phyloP scores from a whole-genome alignment of 345 rosid species.

The Durio zibethinus region DNA sequence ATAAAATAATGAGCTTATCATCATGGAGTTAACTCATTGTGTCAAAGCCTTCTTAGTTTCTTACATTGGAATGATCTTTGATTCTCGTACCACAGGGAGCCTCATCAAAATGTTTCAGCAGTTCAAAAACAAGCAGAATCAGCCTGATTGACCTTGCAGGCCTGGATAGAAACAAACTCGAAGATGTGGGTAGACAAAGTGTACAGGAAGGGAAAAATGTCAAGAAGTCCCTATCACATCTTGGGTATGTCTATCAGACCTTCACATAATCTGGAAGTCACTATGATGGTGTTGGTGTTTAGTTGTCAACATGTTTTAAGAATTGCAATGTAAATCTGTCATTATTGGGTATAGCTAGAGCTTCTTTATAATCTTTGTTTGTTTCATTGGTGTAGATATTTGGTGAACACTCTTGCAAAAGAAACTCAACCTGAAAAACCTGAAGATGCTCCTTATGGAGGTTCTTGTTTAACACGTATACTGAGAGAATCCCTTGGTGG shows the following conservation, averaged over 20 bases:
- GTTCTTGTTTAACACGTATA: constrained; percentile 74
- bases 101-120: constrained; percentile 75
- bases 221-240: constrained; percentile 83
- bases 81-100: constrained; percentile 53
- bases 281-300: too few relatives aligned
- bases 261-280: background rate
- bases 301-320: background rate
- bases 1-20: background rate
- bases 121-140: constrained; percentile 88
- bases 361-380: constrained; percentile 9
- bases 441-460: constrained; percentile 47
- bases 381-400: constrained; percentile 48
- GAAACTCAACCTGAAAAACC: constrained; percentile 44
- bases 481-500: constrained; percentile 93
- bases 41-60: background rate
- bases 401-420: constrained; percentile 61
- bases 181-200: constrained; percentile 56
- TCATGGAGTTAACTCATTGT: background rate
- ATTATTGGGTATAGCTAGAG: background rate
- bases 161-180: constrained; percentile 56
- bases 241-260: constrained; percentile 55
- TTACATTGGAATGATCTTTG: background rate
- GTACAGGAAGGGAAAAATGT: constrained; percentile 70
- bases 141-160: constrained; percentile 94
- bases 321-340: background rate